A percentile compares a stretch with the other conserved stretches of the same genome.
These are phyloP conservation scores for Calonectria honghensis DNA, from an alignment of 2,329 filamentous ascomycete species.

Conservation along the genomic window DNA sequence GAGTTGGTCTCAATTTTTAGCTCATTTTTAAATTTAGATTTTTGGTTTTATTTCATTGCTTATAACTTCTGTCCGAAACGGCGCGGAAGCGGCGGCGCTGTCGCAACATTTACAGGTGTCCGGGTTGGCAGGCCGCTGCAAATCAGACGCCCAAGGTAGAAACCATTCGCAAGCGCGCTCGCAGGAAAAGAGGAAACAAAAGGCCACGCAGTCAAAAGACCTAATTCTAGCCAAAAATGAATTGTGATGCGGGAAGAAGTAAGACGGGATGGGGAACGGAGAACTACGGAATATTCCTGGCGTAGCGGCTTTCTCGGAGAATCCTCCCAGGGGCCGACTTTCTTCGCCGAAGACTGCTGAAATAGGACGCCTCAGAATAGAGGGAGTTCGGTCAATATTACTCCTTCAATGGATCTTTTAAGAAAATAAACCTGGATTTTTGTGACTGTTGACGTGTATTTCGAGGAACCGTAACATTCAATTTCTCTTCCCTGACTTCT, in stretches of 20 bases:
- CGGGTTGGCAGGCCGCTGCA: background rate
- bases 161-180: background rate
- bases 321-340: background rate
- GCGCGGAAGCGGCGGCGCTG: background rate
- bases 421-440: background rate
- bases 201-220: background rate
- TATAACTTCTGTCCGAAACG: background rate
- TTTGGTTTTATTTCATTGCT: background rate
- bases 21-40: background rate
- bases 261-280: conserved; percentile 4
- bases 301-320: conserved; percentile 2
- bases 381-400: background rate
- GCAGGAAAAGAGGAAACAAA: background rate
- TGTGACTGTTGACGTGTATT: background rate
- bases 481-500: background rate
- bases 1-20: background rate
- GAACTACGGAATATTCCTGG: conserved; percentile 15
- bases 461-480: background rate
- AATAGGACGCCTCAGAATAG: background rate
- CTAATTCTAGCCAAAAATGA: background rate
- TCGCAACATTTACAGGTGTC: background rate
- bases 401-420: background rate
- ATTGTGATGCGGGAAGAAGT: background rate
- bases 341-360: too few species aligned
- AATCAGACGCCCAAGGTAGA: background rate